Conservation (phyloP, 345 rosid species). For the Eutrema japonicum region DNA sequence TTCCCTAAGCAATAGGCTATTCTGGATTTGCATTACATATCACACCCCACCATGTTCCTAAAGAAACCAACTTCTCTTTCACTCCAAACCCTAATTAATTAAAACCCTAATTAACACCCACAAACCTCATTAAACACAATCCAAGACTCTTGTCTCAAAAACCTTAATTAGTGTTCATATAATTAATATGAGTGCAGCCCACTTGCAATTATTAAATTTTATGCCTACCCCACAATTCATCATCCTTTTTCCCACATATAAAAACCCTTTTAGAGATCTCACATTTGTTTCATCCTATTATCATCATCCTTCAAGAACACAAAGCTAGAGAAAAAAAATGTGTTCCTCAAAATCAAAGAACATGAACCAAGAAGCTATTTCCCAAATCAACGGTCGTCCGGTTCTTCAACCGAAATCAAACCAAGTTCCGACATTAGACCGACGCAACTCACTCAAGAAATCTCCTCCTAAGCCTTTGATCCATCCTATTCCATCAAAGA, state of each 20-base stretch:
- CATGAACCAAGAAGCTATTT: slow-evolving; percentile 38
- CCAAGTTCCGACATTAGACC: slow-evolving; percentile 56
- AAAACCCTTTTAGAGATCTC: slow-evolving; percentile 40
- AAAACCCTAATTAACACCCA: slow-evolving; percentile 16
- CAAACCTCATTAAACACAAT: slow-evolving; percentile 31
- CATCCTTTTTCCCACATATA: slow-evolving; percentile 38
- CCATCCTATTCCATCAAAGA: slow-evolving; percentile 32
- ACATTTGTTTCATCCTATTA: slow-evolving; percentile 41
- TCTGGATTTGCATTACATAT: slow-evolving; percentile 38
- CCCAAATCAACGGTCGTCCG: slow-evolving; percentile 57
- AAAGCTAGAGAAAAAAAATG: slow-evolving; percentile 45
- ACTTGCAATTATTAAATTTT: slow-evolving; percentile 28
- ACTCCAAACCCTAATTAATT: slow-evolving; percentile 39
- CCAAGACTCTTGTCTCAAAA: slow-evolving; percentile 23
- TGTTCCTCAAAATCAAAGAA: slow-evolving; percentile 59
- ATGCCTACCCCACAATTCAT: slow-evolving; percentile 36
- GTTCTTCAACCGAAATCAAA: slow-evolving; percentile 74
- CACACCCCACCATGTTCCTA: slow-evolving; percentile 46
- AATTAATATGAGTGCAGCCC: slow-evolving; percentile 24
- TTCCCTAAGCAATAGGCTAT: slow-evolving; percentile 47
- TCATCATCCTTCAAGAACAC: slow-evolving; percentile 28
- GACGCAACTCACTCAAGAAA: slow-evolving; percentile 54
- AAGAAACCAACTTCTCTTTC: slow-evolving; percentile 47
- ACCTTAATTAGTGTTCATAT: slow-evolving; percentile 26
- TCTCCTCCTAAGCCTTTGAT: slow-evolving; percentile 46